Conservation (phyloP, 768 basidiomycete genomes). For the Hemileccinum rubropunctum region DNA sequence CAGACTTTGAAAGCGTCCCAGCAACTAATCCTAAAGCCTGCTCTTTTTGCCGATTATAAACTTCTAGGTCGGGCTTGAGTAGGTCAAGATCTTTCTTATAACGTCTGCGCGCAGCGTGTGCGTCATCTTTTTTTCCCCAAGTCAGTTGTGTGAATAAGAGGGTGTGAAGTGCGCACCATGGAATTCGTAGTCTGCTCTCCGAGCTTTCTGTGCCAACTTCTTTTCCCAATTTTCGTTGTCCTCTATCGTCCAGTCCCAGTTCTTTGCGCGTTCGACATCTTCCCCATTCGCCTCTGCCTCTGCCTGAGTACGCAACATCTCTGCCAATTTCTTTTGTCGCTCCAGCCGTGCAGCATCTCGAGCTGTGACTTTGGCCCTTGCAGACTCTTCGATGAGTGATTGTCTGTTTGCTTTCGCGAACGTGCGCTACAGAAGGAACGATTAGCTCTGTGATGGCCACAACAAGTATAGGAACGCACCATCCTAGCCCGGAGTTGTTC, state of each 20-base stretch:
- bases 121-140: conserved; percentile 64
- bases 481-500: conserved; percentile 74
- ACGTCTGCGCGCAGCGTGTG: conserved; percentile 80
- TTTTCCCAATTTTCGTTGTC: conserved; percentile 31
- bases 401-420: conserved; percentile 82
- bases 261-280: conserved; percentile 91
- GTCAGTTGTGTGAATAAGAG: background rate
- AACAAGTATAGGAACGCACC: conserved; percentile 41
- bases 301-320: conserved; percentile 77
- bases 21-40: conserved; percentile 71
- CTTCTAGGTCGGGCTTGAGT: conserved; percentile 82
- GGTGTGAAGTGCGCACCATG: conserved; percentile 57
- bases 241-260: conserved; percentile 69
- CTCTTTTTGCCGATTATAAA: conserved; percentile 90
- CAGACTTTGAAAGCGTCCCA: conserved; percentile 54
- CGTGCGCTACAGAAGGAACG: conserved; percentile 48
- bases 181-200: conserved; percentile 87
- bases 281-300: conserved; percentile 92
- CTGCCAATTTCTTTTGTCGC: conserved; percentile 86
- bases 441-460: background rate
- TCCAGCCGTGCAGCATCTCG: conserved; percentile 84
- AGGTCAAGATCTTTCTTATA: conserved; percentile 92
- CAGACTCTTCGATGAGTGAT: conserved; percentile 81
- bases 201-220: conserved; percentile 74
- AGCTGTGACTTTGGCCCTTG: conserved; percentile 70